Base-by-base conservation (phyloP, 768 basidiomycete species). In the Boletellus ananiceps region DNA sequence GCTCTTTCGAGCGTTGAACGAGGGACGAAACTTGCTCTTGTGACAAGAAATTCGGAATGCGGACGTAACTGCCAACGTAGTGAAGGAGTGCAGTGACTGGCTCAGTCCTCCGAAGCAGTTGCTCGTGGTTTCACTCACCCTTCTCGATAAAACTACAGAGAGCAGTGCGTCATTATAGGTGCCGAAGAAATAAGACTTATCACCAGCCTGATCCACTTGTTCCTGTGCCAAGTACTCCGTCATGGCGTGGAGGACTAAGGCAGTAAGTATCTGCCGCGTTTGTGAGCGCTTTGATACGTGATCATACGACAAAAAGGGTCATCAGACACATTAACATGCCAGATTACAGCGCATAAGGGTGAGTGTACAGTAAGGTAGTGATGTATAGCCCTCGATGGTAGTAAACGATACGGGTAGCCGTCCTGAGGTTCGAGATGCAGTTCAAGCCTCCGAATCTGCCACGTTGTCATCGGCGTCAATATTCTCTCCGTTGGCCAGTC, bases 21-120 rank as follows among this genome's bases (percentile, higher is more conserved):
- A 98, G 79, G 14, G 73, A 74, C 11, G 71, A 60, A 0, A 84
- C 78, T 35, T 88, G 82, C 9, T 75, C 72, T n/a, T 60, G 49
- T 6, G 70, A 65, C 45, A 94, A 73, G 68, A 98, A 98, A 12
- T 69, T 69, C 0, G 85, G 86, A 36, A 99, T 61, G 46, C 90
- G 68, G 36, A 96, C 77, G 58, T 94, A 95, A 38, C 93, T 93
- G 46, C 41, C 29, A 38, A 45, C 18, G 42, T 19, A 34, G 12
- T 5, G 9, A n/a, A 29, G 11, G 8, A 13, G 29, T 29, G 7
- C 29, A 8, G 11, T 11, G 29, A 29, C 27, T 31, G 19, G 18
- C 16, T 31, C 19, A 19, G 19, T 19, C 13, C 3, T 19, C 1
- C 11, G 6, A 34, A 37, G 25, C 25, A 32, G 21, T 25, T 8